phyloP scores from a whole-genome alignment of 768 basidiomycete genomes.

The Boletus reticulatus region DNA sequence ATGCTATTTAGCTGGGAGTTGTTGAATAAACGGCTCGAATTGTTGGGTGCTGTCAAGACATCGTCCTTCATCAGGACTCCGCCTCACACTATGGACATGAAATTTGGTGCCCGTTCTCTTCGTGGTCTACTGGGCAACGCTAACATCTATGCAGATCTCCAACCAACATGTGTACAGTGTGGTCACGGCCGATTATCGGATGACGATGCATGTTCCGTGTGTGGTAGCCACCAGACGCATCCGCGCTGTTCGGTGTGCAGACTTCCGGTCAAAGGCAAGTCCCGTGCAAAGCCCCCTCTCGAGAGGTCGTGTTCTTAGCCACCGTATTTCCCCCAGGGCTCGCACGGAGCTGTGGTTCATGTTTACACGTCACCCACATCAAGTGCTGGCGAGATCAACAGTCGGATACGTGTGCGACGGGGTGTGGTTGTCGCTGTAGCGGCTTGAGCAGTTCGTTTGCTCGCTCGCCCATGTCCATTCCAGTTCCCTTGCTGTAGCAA shows the following conservation, averaged over 20 bases:
- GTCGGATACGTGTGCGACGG: slow-evolving; percentile 58
- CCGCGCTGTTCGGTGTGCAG: slow-evolving; percentile 71
- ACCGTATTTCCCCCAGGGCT: slow-evolving; percentile 43
- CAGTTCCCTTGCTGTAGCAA: not conserved
- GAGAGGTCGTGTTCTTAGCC: not conserved
- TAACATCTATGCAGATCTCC: slow-evolving; percentile 37
- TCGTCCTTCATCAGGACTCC: slow-evolving; percentile 23
- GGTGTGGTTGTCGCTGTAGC: slow-evolving; percentile 64
- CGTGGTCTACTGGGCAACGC: slow-evolving; percentile 1
- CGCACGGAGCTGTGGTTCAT: slow-evolving; percentile 57
- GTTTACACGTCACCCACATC: slow-evolving; percentile 64
- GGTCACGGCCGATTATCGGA: slow-evolving; percentile 33
- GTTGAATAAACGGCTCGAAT: slow-evolving; percentile 65
- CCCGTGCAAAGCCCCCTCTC: not conserved
- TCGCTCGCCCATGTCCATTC: slow-evolving; percentile 10
- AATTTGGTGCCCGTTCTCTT: slow-evolving; percentile 27
- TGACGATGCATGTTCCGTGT: slow-evolving; percentile 41
- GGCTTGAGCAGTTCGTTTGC: slow-evolving; percentile 15
- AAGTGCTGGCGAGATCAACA: slow-evolving; percentile 52
- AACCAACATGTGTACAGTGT: slow-evolving; percentile 48
- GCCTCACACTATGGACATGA: slow-evolving; percentile 34
- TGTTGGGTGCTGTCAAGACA: slow-evolving; percentile 61
- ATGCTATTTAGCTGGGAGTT: slow-evolving; percentile 73
- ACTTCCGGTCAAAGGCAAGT: slow-evolving; percentile 69
- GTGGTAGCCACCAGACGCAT: slow-evolving; percentile 41